phyloP scores from a whole-genome alignment of 768 basidiomycete species.

The Chalciporus sphaerocephalus region DNA sequence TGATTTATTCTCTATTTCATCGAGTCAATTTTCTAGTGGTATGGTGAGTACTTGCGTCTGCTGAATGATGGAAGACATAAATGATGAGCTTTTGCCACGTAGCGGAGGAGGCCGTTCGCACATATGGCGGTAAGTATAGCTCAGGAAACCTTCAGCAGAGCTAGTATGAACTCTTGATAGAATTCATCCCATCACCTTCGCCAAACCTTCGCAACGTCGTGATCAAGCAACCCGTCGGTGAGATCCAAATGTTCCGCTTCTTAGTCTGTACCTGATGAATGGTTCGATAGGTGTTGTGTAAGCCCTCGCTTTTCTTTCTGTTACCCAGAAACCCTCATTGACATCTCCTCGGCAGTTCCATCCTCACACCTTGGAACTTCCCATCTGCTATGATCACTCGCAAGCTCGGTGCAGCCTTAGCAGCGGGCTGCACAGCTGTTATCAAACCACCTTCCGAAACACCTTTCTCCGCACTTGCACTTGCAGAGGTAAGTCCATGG shows the following conservation, averaged over 20 bases:
- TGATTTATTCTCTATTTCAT: conserved; percentile 1
- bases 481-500: conserved; percentile 69
- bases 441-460: conserved; percentile 95
- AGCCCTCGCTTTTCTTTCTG: conserved; percentile 8
- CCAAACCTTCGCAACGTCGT: conserved; percentile 75
- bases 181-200: conserved; percentile 76
- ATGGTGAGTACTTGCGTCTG: conserved; percentile 45
- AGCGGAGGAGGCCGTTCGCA: conserved; percentile 91
- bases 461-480: conserved; percentile 86
- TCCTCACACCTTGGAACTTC: conserved; percentile 89
- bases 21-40: conserved; percentile 54
- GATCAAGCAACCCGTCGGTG: conserved; percentile 90
- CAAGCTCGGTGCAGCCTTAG: conserved; percentile 85
- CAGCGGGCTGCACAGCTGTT: conserved; percentile 94
- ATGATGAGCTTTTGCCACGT: conserved; percentile 11
- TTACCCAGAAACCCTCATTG: conserved; percentile 3
- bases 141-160: too few species aligned
- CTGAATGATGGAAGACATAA: background rate
- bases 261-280: conserved; percentile 12
- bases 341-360: conserved; percentile 47
- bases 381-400: conserved; percentile 92
- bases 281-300: conserved; percentile 44
- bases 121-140: conserved; percentile 68
- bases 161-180: conserved; percentile 33
- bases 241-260: conserved; percentile 34